Evolutionary conservation across 306 rosid species (phyloP).

Genomic region (Sindora glabra): DNA sequence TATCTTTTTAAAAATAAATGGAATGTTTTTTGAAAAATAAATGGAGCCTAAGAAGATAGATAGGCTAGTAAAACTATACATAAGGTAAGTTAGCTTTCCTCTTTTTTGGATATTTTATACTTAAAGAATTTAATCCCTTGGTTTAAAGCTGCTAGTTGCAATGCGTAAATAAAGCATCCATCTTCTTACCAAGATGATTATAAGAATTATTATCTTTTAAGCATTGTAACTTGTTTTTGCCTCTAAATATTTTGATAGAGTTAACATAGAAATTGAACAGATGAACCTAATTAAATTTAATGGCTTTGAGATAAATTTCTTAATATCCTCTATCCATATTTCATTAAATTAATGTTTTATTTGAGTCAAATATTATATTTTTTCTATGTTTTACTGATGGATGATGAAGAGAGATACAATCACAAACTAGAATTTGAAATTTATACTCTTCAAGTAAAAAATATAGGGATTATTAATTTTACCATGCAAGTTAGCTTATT

Average conservation of each 20-base stretch:
- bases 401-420: constrained; percentile 90
- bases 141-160: background rate
- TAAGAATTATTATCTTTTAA: constrained; percentile 10
- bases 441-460: constrained; percentile 82
- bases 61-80: constrained; percentile 85
- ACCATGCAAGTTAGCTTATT: background rate
- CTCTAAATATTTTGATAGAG: constrained; percentile 77
- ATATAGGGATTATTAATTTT: background rate
- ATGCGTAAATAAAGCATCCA: background rate
- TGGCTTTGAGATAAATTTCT: constrained; percentile 66
- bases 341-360: background rate
- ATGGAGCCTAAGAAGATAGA: constrained; percentile 92
- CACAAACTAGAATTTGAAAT: constrained; percentile 91
- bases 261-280: constrained; percentile 72
- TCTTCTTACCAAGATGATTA: background rate
- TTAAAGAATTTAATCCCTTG: constrained; percentile 1
- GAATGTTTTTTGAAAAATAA: too few species aligned
- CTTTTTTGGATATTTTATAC: background rate
- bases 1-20: too few species aligned
- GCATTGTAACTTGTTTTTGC: background rate
- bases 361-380: background rate
- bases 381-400: constrained; percentile 50
- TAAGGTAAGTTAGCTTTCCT: constrained; percentile 48
- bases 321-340: background rate
- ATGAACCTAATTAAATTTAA: constrained; percentile 56